These are phyloP conservation scores for Auricularia auricula-judae DNA, from an alignment of 768 basidiomycete genomes.

Conservation along the genomic window DNA sequence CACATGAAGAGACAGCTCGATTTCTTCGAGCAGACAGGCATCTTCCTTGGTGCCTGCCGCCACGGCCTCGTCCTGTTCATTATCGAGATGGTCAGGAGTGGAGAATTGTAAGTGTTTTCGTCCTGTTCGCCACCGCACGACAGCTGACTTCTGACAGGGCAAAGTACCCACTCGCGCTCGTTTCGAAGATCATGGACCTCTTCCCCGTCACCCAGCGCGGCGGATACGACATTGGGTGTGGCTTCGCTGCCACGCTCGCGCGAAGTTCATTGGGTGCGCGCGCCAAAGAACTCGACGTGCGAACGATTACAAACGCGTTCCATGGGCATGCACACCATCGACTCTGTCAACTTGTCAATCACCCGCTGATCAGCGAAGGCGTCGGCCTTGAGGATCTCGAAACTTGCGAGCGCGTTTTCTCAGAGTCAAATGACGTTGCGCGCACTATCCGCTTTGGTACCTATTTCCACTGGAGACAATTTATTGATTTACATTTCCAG, in stretches of 20 bases:
- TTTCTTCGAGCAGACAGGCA: not conserved
- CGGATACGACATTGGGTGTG: slow-evolving; percentile 17
- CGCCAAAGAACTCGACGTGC: not conserved
- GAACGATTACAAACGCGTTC: slow-evolving; percentile 17
- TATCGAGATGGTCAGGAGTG: not conserved
- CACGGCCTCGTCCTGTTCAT: not conserved
- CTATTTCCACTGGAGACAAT: slow-evolving; percentile 12
- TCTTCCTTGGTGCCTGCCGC: not conserved
- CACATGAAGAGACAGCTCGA: not conserved
- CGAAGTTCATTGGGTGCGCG: slow-evolving; percentile 7
- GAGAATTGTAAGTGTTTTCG: not conserved
- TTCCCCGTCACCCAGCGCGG: slow-evolving; percentile 6
- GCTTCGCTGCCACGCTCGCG: slow-evolving; percentile 10
- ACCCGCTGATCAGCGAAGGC: slow-evolving; percentile 10
- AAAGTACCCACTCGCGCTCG: slow-evolving; percentile 14
- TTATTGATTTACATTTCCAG: slow-evolving; percentile 10
- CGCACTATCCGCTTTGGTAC: slow-evolving; percentile 8
- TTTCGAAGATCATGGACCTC: slow-evolving; percentile 6
- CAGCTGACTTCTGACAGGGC: slow-evolving; percentile 6
- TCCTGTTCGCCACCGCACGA: not conserved
- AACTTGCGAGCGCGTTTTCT: slow-evolving; percentile 13
- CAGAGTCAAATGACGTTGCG: slow-evolving; percentile 11
- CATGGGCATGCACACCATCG: slow-evolving; percentile 26
- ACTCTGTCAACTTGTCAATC: slow-evolving; percentile 13
- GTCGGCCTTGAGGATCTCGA: slow-evolving; percentile 15